phyloP scores from a whole-genome alignment of 768 basidiomycete genomes.

The Hericium erinaceus region DNA sequence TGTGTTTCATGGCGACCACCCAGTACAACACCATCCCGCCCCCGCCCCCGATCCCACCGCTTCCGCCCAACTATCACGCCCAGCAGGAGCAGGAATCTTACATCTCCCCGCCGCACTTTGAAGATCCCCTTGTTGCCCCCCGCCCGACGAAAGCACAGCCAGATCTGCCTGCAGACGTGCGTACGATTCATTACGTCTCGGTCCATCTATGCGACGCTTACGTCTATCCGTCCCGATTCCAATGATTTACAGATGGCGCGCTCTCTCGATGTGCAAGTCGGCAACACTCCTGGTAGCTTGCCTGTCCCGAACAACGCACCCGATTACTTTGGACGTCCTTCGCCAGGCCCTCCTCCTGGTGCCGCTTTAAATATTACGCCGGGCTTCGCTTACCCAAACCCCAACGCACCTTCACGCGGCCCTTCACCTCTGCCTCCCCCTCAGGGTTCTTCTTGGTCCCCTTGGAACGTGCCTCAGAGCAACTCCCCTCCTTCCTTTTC shows the following conservation, averaged over 20 bases:
- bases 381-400: constrained; percentile 9
- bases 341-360: constrained; percentile 13
- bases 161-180: constrained; percentile 51
- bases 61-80: constrained; percentile 30
- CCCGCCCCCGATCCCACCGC: constrained; percentile 43
- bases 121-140: constrained; percentile 52
- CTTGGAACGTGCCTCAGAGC: constrained; percentile 21
- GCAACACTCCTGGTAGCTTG: constrained; percentile 9
- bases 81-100: constrained; percentile 16
- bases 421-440: constrained; percentile 15
- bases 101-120: constrained; percentile 39
- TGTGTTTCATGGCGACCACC: too few relatives aligned
- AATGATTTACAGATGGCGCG: constrained; percentile 48
- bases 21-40: too few relatives aligned
- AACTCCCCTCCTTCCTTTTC: constrained; percentile 16
- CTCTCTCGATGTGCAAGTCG: constrained; percentile 42
- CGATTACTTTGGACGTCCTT: constrained; percentile 1
- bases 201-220: constrained; percentile 7
- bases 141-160: constrained; percentile 56
- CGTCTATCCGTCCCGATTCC: constrained; percentile 5
- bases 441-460: constrained; percentile 15
- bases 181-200: constrained; percentile 17
- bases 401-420: constrained; percentile 5
- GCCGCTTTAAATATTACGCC: constrained; percentile 14
- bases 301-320: constrained; percentile 17